Percentiles rank a stretch among this genome's conserved stretches.
These are phyloP conservation scores for Endotrypanum monterogeii DNA, from an alignment of 208 protist species.

Conservation along the genomic window DNA sequence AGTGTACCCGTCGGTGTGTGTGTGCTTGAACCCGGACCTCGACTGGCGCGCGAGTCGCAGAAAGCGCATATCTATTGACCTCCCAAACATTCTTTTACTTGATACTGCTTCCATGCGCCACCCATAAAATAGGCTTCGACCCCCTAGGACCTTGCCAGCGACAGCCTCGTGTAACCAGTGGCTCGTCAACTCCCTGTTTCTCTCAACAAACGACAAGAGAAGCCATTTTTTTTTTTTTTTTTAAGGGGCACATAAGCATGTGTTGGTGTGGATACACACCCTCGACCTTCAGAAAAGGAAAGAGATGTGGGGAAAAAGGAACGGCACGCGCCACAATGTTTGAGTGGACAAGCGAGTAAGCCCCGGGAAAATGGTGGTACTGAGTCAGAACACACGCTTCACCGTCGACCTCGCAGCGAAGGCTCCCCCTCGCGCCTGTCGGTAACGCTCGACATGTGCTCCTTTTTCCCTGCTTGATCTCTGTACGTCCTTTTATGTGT, in stretches of 20 bases:
- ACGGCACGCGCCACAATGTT: background rate
- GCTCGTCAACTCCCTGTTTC: too few species aligned
- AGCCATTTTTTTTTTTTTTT: too few species aligned
- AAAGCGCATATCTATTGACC: too few species aligned
- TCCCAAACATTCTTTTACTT: too few species aligned
- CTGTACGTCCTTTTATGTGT: background rate
- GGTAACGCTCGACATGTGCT: background rate
- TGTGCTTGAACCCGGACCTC: background rate
- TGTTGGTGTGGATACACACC: background rate
- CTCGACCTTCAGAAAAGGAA: background rate
- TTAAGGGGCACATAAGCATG: too few species aligned
- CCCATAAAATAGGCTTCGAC: too few species aligned
- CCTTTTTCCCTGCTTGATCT: background rate
- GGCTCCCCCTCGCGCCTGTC: background rate
- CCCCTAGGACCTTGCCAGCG: too few species aligned
- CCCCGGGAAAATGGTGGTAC: background rate
- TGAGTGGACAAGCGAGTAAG: background rate
- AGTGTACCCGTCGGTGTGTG: slow-evolving; percentile 3
- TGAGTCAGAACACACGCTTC: background rate
- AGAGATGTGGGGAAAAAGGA: background rate
- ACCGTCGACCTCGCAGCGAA: background rate
- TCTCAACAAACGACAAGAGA: too few species aligned
- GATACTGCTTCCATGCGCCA: too few species aligned
- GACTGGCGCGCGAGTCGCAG: too few species aligned
- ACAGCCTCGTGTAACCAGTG: too few species aligned